phyloP scores from a whole-genome alignment of 2,329 filamentous ascomycete species.

The Alternaria ventricosa region DNA sequence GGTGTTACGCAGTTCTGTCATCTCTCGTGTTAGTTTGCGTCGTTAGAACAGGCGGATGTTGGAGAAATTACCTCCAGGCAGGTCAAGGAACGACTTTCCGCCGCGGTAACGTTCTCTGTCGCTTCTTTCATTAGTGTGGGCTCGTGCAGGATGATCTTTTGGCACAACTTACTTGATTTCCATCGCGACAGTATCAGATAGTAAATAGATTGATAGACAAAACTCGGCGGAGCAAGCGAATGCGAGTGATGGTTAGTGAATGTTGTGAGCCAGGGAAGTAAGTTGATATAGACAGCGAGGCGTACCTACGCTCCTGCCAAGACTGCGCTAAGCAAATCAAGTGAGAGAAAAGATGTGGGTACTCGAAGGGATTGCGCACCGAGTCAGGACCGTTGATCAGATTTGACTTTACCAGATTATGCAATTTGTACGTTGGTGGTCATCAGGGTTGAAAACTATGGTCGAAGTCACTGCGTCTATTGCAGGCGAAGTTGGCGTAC shows the following conservation, averaged over 20 bases:
- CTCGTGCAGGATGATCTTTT: fast-evolving
- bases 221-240: too few species aligned
- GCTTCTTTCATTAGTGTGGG: neutral
- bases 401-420: neutral
- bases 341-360: neutral
- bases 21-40: neutral
- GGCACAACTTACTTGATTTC: neutral
- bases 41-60: neutral
- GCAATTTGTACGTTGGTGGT: neutral
- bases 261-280: too few species aligned
- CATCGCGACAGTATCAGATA: neutral
- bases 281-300: neutral
- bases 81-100: neutral
- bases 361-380: neutral
- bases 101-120: neutral
- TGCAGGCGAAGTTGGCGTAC: neutral
- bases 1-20: neutral
- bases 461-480: neutral
- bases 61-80: neutral
- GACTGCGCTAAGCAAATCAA: neutral
- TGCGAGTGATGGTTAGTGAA: too few species aligned
- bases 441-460: fast-evolving
- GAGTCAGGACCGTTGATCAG: neutral
- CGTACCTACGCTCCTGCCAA: neutral
- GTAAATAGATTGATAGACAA: neutral